These are phyloP conservation scores for Spergularia azorica DNA, from an alignment of 179 eudicot species.

Conservation along the genomic window DNA sequence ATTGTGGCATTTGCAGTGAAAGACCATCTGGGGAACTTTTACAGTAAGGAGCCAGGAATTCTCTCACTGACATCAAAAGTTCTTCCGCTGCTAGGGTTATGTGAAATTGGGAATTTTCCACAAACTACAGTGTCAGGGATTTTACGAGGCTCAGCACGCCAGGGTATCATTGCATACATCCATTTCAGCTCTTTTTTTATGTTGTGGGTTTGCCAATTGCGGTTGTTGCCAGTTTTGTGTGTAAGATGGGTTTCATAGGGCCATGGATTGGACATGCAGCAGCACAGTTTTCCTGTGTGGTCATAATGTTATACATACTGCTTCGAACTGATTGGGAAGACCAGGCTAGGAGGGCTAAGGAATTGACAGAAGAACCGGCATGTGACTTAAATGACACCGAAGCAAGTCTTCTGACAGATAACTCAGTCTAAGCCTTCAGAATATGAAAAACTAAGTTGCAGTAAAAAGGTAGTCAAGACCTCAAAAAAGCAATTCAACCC, in stretches of 20 bases:
- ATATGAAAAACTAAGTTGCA: not conserved
- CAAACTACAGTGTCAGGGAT: slow-evolving; percentile 21
- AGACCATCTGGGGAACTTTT: slow-evolving; percentile 8
- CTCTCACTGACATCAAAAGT: slow-evolving; percentile 2
- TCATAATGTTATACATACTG: slow-evolving; percentile 16
- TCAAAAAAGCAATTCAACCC: no score
- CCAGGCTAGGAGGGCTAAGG: slow-evolving; percentile 26
- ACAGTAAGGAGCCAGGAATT: slow-evolving; percentile 8
- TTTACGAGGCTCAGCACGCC: slow-evolving; percentile 18
- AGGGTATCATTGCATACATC: slow-evolving; percentile 9
- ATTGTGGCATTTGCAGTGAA: slow-evolving; percentile 11
- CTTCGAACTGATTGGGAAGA: slow-evolving; percentile 18
- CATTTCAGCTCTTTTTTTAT: slow-evolving; percentile 19
- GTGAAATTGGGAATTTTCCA: slow-evolving; percentile 23
- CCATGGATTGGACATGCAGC: slow-evolving; percentile 25
- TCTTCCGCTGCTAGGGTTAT: slow-evolving; percentile 23
- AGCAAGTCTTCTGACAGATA: slow-evolving; percentile 13
- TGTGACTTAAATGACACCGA: slow-evolving; percentile 11
- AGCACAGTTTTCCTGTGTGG: slow-evolving; percentile 19
- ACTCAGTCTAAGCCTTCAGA: not conserved
- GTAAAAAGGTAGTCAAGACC: not conserved
- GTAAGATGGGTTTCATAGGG: slow-evolving; percentile 18
- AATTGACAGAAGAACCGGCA: not conserved
- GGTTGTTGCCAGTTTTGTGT: slow-evolving; percentile 3
- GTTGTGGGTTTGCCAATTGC: slow-evolving; percentile 23